A percentile compares a stretch with the other conserved stretches of the same genome.
phyloP scores from a whole-genome alignment of 1,139 yeast genomes.

The Lodderomyces orthopsilosis region DNA sequence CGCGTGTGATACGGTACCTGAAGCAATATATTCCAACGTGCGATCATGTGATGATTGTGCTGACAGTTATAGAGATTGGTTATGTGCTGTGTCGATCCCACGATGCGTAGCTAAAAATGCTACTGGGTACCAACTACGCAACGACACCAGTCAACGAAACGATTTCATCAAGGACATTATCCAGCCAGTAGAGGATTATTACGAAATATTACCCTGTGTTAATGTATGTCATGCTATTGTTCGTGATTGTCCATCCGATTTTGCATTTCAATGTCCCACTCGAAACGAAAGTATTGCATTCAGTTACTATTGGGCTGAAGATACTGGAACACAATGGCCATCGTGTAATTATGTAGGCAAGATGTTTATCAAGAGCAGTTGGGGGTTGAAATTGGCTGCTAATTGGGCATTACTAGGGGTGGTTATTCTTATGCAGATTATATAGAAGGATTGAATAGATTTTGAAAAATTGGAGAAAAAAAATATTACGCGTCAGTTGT shows the following conservation, averaged over 20 bases:
- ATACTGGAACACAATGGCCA: conserved; percentile 23
- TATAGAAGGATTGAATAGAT: conserved; percentile 1
- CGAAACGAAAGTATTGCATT: conserved; percentile 31
- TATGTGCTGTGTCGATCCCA: conserved; percentile 89
- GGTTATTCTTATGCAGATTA: conserved; percentile 2
- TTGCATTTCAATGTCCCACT: conserved; percentile 73
- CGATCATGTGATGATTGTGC: conserved; percentile 72
- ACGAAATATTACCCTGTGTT: conserved; percentile 83
- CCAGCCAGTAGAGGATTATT: conserved; percentile 60
- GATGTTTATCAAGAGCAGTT: conserved; percentile 2
- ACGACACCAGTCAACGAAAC: conserved; percentile 50
- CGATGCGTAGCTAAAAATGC: conserved; percentile 61
- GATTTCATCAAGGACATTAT: conserved; percentile 54
- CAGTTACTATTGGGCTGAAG: conserved; percentile 46
- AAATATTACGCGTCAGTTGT: not conserved
- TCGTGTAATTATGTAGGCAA: conserved; percentile 54
- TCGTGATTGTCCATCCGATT: conserved; percentile 77
- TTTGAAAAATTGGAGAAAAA: not conserved
- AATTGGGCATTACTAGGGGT: conserved; percentile 9
- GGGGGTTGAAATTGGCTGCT: conserved; percentile 1
- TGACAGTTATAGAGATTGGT: conserved; percentile 75
- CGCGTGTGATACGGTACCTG: conserved; percentile 72
- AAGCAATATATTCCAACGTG: conserved; percentile 70
- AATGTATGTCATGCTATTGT: conserved; percentile 77
- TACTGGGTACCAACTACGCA: conserved; percentile 48